These are phyloP conservation scores for Aphanocladium album DNA, from an alignment of 2,329 filamentous ascomycete species.

Conservation along the genomic window DNA sequence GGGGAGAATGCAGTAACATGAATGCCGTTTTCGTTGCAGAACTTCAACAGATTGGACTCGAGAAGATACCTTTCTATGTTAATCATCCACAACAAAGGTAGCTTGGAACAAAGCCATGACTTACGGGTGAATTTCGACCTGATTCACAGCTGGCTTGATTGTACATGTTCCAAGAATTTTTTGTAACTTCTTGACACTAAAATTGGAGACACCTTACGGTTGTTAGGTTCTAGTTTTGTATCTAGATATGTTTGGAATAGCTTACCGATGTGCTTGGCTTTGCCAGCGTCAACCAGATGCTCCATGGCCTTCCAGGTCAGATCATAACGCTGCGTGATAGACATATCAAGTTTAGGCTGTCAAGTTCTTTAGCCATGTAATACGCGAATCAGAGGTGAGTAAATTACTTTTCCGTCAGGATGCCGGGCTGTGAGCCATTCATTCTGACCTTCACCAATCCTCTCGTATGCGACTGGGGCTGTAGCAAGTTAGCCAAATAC, in stretches of 20 bases:
- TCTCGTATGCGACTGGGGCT: constrained; percentile 8
- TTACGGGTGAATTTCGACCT: constrained; percentile 17
- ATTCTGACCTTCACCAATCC: not conserved
- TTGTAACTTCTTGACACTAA: constrained; percentile 12
- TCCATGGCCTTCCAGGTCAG: constrained; percentile 10
- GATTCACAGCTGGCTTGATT: constrained; percentile 14
- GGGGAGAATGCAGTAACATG: constrained; percentile 11
- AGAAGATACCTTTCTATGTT: constrained; percentile 9
- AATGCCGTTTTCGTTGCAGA: constrained; percentile 9
- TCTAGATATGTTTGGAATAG: not conserved
- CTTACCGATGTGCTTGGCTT: constrained; percentile 5
- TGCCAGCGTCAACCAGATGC: not conserved
- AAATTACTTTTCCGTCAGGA: constrained; percentile 2
- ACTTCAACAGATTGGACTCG: constrained; percentile 9
- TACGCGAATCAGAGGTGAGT: too few relatives aligned
- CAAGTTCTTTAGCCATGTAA: not conserved
- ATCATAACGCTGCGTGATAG: not conserved
- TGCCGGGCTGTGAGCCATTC: not conserved
- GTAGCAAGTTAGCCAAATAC: not conserved
- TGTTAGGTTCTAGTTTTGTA: not conserved
- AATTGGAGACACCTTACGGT: constrained; percentile 16
- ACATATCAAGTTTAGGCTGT: constrained; percentile 2
- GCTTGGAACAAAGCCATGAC: too few relatives aligned
- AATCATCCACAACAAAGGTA: too few relatives aligned
- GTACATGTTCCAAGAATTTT: constrained; percentile 10